A percentile compares a stretch with the other conserved stretches of the same genome.
Evolutionary conservation across 306 rosid species (phyloP).

Genomic region (Prunus mira): DNA sequence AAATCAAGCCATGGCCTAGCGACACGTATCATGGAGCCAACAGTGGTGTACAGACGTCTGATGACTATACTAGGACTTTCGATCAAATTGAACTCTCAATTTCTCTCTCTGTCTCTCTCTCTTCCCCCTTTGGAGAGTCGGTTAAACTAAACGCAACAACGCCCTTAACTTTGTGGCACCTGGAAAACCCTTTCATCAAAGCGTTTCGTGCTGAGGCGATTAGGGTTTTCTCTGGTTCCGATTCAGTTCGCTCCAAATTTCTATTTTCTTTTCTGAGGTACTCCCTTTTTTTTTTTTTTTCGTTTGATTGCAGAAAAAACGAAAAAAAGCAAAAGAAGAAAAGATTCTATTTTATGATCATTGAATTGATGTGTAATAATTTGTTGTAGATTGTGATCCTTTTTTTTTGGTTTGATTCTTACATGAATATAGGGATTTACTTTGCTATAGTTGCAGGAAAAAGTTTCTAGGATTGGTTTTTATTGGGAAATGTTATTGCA

Average conservation of each 20-base stretch:
- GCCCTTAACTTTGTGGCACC: not conserved
- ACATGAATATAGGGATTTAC: not conserved
- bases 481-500: not conserved
- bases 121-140: not conserved
- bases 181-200: not conserved
- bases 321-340: not conserved
- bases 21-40: not conserved
- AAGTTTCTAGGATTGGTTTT: not conserved
- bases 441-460: not conserved
- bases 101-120: too few species aligned
- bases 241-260: not conserved
- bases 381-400: not conserved
- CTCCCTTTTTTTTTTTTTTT: not conserved
- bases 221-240: constrained; percentile 2
- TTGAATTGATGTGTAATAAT: not conserved
- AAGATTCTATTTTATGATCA: not conserved
- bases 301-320: not conserved
- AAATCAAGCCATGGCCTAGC: not conserved
- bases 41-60: not conserved
- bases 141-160: not conserved
- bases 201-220: not conserved
- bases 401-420: not conserved
- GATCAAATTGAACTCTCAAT: not conserved
- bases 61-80: not conserved
- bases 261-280: not conserved